Evolutionary conservation across 2,329 filamentous ascomycete species (phyloP), one percentile per base, ranked within the genome.

Genomic region (Venturiaceae sp.): DNA sequence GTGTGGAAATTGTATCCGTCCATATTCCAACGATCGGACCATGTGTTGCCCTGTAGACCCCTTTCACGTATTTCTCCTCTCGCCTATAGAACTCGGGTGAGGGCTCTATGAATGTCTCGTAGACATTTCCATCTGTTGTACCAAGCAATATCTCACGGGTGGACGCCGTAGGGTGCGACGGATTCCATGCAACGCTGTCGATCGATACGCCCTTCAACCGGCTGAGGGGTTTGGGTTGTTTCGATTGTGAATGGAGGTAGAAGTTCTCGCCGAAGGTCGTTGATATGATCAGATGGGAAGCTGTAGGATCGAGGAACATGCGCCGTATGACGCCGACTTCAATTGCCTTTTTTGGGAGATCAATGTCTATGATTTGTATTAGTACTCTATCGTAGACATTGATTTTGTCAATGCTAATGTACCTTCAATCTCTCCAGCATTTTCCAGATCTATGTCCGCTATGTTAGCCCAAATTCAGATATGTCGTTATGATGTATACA

Each of bases 271-370:
- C 91, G 41, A 91, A 83, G 5, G 90, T 87, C 3, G 94, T 99
- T 69, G 88, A 91, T 64, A 99, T 85, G 63, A 99, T 83, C 30
- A 99, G 79, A 75, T 99, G 94, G 5, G 91, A 96, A 30, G 94
- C 94, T 11, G 92, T 96, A 30, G 94, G 92, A 69, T 99, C 94
- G 68, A 99, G 87, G 75, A 99, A 99, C 83, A 99, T 90, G 76
- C 88, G 90, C 65, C 88, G 86, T 68, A 99, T 97, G 56, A 96
- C 83, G 64, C 94, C 94, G 60, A 94, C 83, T 71, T 99, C 92
- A 37, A 90, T 87, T 16, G 90, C 84, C 67, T 92, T 94, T 76
- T 95, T 96, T 37, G 94, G 94, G 7, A 99, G 83, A 72, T 99
- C 94, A 71, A 99, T 96, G 74, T 99, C 92, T 95, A 66, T 56